Conservation (phyloP, 345 rosid species). For the Cardiospermum halicacabum region DNA sequence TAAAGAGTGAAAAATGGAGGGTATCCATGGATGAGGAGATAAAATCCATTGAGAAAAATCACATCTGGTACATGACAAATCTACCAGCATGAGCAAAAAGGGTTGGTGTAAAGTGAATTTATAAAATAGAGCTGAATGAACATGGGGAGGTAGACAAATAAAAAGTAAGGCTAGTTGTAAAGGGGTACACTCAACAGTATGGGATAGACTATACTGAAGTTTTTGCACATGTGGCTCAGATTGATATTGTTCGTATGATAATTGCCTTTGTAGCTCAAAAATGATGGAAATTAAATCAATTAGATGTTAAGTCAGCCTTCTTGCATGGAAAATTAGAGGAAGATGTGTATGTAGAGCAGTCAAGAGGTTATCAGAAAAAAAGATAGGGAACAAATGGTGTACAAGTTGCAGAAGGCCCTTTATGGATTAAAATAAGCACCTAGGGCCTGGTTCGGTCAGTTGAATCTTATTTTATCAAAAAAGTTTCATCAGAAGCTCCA, state of each 20-base stretch:
- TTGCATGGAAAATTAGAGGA: not conserved
- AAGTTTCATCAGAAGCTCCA: not conserved
- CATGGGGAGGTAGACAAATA: not conserved
- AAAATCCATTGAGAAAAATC: not conserved
- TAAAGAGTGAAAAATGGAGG: not conserved
- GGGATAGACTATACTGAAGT: not conserved
- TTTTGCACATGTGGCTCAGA: not conserved
- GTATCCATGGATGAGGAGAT: not conserved
- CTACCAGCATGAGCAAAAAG: not conserved
- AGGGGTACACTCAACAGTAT: not conserved
- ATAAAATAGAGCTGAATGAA: not conserved
- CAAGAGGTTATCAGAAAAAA: not conserved
- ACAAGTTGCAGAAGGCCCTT: too few relatives aligned
- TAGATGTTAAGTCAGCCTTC: not conserved
- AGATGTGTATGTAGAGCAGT: not conserved
- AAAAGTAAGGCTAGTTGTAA: not conserved
- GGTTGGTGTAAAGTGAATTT: not conserved
- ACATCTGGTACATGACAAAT: not conserved
- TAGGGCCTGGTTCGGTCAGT: not conserved
- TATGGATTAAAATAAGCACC: slow-evolving; percentile 1
- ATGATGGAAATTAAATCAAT: not conserved
- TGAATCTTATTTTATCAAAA: not conserved
- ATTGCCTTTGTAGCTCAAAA: not conserved
- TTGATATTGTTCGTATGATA: not conserved
- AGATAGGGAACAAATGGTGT: not conserved